phyloP scores from a whole-genome alignment of 2,329 filamentous ascomycete genomes.

The Beauveria australis region DNA sequence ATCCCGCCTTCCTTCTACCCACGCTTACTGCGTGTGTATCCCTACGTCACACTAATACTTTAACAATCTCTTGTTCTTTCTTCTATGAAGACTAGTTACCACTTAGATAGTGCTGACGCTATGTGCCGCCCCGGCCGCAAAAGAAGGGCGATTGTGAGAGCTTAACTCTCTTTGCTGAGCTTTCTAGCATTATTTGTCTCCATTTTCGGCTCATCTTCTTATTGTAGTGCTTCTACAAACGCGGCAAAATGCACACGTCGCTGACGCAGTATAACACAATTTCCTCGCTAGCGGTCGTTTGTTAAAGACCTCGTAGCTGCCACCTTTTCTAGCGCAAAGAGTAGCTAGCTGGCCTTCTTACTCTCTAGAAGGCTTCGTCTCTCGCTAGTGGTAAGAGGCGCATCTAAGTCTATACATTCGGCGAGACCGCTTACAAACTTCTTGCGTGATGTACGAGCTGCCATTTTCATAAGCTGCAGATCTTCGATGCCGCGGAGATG shows the following conservation, averaged over 20 bases:
- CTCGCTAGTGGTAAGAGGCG: constrained; percentile 11
- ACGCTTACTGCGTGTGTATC: too few species aligned
- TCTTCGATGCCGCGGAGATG: constrained; percentile 37
- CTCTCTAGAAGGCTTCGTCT: constrained; percentile 19
- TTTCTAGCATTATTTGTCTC: constrained; percentile 18
- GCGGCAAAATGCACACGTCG: constrained; percentile 35
- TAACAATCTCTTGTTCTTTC: too few species aligned
- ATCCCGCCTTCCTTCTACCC: too few species aligned
- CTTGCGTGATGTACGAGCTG: constrained; percentile 16
- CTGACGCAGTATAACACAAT: constrained; percentile 37
- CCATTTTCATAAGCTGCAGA: constrained; percentile 49
- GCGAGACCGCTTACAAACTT: constrained; percentile 18
- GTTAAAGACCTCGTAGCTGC: constrained; percentile 39
- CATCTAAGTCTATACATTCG: constrained; percentile 24
- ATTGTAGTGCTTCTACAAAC: constrained; percentile 23
- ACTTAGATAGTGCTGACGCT: constrained; percentile 19
- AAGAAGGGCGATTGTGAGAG: constrained; percentile 22
- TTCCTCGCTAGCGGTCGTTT: constrained; percentile 31
- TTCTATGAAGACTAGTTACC: neutral
- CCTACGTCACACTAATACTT: too few species aligned
- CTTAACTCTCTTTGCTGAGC: constrained; percentile 20
- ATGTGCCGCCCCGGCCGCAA: constrained; percentile 21
- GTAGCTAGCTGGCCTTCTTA: constrained; percentile 28
- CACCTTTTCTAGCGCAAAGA: constrained; percentile 34
- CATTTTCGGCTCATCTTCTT: constrained; percentile 13